Base-by-base conservation (phyloP, 768 basidiomycete genomes). In the Pleurotus salmoneostramineus region DNA sequence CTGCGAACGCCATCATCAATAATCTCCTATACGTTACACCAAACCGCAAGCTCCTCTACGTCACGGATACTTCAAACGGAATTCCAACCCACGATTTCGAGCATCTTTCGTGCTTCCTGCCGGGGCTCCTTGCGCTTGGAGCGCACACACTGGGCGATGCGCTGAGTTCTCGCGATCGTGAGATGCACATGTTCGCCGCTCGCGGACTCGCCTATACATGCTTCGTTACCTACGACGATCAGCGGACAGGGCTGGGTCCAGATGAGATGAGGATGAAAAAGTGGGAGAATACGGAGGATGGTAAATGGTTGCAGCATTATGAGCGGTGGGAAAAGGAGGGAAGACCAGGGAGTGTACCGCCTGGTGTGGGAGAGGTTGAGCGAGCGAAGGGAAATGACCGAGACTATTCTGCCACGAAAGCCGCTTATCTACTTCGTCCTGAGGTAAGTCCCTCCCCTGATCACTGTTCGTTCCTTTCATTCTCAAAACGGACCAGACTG, bases 31-130 rank as follows among this genome's bases (percentile, higher is more conserved):
- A 77, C 67, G 62, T 86, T 56, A 79, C 82, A 0, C 76, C 79
- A 0, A 74, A 69, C 4, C 81, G 85, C 8, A 66, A 77, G 10
- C 72, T 88, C 4, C 77, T 88, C 51, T 88, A 83, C 63, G 76
- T 83, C 11, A 84, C 83, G 6, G 80, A 84, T 63, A 71, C 72
- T 10, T 57, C 57, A 5, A 50, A 61, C 36, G 75, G 64, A 15
- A 49, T 47, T 6, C 76, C 80, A 11, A 68, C 72, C 3, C 73
- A 81, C 64, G 72, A 64, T n/a, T 74, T 86, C 56, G 80, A 87
- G 65, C 86, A 88, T 64, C 77, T 86, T 33, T 77, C 83, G 3
- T 88, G 86, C 64, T 87, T 84, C 73, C 75, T 85, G 58, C 83
- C 84, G 0, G 86, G 83, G 3, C 71, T 87, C 7, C 73, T 88